phyloP scores from a whole-genome alignment of 768 basidiomycete species.

The Rhodotorula kratochvilovae region DNA sequence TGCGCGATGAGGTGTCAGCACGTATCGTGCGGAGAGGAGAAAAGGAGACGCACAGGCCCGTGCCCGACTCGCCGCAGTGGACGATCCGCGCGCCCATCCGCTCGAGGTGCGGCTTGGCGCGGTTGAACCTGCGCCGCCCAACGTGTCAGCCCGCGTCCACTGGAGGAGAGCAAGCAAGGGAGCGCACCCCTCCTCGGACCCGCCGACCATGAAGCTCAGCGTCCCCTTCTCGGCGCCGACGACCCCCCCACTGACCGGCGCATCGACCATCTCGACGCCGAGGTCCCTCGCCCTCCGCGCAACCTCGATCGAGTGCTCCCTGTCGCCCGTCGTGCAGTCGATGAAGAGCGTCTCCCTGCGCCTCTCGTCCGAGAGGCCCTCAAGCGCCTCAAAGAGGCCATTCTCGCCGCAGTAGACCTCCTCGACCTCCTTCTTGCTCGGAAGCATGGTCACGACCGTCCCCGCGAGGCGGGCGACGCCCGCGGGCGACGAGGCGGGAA shows the following conservation, averaged over 20 bases:
- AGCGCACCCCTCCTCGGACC: slow-evolving; percentile 56
- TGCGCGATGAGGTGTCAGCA: background rate
- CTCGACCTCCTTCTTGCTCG: slow-evolving; percentile 81
- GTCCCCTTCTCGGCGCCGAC: slow-evolving; percentile 81
- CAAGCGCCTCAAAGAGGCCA: slow-evolving; percentile 66
- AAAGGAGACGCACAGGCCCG: slow-evolving; percentile 55
- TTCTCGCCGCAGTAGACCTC: slow-evolving; percentile 62
- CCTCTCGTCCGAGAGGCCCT: slow-evolving; percentile 47
- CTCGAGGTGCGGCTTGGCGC: slow-evolving; percentile 59
- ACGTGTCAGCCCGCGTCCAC: slow-evolving; percentile 46
- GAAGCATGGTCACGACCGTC: slow-evolving; percentile 82
- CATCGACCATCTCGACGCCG: slow-evolving; percentile 78
- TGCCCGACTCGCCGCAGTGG: slow-evolving; percentile 74
- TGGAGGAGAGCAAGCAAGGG: slow-evolving; percentile 48
- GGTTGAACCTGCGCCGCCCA: slow-evolving; percentile 12
- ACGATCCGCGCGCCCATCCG: slow-evolving; percentile 78
- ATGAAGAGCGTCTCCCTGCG: slow-evolving; percentile 60
- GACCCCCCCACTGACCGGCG: slow-evolving; percentile 89
- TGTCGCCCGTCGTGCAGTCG: slow-evolving; percentile 87
- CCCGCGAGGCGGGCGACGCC: slow-evolving; percentile 50
- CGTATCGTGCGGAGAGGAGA: background rate
- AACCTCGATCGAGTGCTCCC: slow-evolving; percentile 65
- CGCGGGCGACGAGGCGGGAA: slow-evolving; percentile 61
- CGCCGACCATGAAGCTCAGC: slow-evolving; percentile 87
- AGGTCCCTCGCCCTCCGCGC: slow-evolving; percentile 49